These are phyloP conservation scores for Rubia balearica DNA, from an alignment of 305 asterid species.

Conservation along the genomic window DNA sequence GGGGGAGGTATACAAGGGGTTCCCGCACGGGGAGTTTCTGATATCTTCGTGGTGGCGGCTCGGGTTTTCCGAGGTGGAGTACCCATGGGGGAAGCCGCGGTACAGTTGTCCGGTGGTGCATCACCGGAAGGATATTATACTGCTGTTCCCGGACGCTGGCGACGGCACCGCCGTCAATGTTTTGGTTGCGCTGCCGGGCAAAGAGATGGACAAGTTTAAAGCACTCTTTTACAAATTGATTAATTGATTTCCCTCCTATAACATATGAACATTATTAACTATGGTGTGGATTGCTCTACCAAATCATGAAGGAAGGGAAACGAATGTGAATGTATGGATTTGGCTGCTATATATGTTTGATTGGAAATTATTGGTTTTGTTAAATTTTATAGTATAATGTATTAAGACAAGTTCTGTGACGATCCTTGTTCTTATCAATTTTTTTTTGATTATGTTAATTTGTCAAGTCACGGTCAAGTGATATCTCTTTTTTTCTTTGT, in stretches of 20 bases:
- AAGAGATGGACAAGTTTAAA: slow-evolving; percentile 61
- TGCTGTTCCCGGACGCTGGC: slow-evolving; percentile 54
- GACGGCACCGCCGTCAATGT: slow-evolving; percentile 56
- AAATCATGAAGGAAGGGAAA: no score
- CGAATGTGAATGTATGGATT: no score
- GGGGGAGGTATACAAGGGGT: slow-evolving; percentile 77
- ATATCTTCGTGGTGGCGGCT: slow-evolving; percentile 89
- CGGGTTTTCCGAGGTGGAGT: slow-evolving; percentile 66
- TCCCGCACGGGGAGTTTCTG: slow-evolving; percentile 77
- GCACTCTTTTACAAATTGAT: slow-evolving; percentile 28
- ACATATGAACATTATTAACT: background rate
- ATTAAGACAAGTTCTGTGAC: no score
- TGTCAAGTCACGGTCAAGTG: no score
- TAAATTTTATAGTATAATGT: no score
- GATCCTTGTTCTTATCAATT: no score
- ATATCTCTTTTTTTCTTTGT: no score
- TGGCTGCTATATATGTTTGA: no score
- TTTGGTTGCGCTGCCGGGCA: slow-evolving; percentile 60
- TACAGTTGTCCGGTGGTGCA: slow-evolving; percentile 77
- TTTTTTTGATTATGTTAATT: no score
- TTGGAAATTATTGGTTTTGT: no score
- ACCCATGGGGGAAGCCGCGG: slow-evolving; percentile 80
- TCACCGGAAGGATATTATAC: slow-evolving; percentile 63
- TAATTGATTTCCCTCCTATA: background rate
- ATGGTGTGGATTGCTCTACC: no score